Conservation (phyloP, 106 monocot genomes). For the Allium fistulosum region DNA sequence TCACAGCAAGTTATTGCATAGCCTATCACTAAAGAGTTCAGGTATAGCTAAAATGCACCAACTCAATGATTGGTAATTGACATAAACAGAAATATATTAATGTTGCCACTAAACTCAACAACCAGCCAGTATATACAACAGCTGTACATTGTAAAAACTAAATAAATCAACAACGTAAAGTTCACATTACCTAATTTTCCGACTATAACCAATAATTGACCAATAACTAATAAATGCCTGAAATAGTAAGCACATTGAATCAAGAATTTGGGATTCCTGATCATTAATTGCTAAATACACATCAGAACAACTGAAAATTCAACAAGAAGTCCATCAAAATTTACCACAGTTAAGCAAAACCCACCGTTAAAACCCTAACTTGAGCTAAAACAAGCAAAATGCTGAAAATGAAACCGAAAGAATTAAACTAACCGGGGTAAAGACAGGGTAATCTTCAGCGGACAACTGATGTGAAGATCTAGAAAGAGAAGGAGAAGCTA, state of each 20-base stretch:
- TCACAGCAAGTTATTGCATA: too few relatives aligned
- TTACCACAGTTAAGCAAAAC: not conserved
- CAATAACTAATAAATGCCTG: not conserved
- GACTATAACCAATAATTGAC: too few relatives aligned
- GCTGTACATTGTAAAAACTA: too few relatives aligned
- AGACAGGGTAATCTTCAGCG: constrained; percentile 86
- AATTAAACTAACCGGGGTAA: constrained; percentile 60
- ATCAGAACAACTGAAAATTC: not conserved
- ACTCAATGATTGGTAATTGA: too few relatives aligned
- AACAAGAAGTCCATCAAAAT: not conserved
- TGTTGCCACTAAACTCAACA: too few relatives aligned
- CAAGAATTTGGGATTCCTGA: not conserved
- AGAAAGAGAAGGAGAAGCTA: constrained; percentile 41
- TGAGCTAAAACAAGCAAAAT: not conserved
- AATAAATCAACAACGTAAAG: too few relatives aligned
- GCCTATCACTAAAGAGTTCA: too few relatives aligned
- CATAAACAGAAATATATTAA: too few relatives aligned
- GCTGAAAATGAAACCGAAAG: not conserved
- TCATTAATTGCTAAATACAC: not conserved
- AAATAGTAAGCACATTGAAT: not conserved
- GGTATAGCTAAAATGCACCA: too few relatives aligned
- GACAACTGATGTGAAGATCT: constrained; percentile 28
- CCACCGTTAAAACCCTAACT: not conserved
- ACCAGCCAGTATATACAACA: too few relatives aligned
- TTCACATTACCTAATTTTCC: too few relatives aligned